A percentile compares a stretch with the other conserved stretches of the same genome.
phyloP scores from a whole-genome alignment of 2,329 filamentous ascomycete genomes.

The Trichoderma simmonsii region DNA sequence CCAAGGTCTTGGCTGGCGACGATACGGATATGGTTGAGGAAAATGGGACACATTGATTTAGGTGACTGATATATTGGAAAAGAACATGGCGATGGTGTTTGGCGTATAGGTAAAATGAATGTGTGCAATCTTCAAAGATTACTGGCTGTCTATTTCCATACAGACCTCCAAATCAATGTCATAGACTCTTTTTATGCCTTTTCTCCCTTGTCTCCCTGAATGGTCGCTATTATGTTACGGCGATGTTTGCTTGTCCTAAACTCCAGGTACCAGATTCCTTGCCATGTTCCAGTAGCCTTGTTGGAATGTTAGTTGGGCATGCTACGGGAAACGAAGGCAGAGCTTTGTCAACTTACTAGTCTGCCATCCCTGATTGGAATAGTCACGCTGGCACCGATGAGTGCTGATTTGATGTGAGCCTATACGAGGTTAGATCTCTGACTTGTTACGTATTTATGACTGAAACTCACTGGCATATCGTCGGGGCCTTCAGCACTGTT shows the following conservation, averaged over 20 bases:
- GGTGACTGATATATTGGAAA: constrained; percentile 25
- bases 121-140: background rate
- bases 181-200: constrained; percentile 40
- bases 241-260: constrained; percentile 75
- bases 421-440: constrained; percentile 30
- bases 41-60: constrained; percentile 35
- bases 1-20: constrained; percentile 62
- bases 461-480: constrained; percentile 75
- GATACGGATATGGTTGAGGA: constrained; percentile 61
- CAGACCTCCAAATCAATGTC: constrained; percentile 5
- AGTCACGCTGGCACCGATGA: constrained; percentile 84
- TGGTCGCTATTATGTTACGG: constrained; percentile 84
- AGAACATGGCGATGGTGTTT: constrained; percentile 37
- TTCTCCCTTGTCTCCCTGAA: constrained; percentile 92
- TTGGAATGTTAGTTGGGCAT: background rate
- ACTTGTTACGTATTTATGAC: background rate
- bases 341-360: constrained; percentile 48
- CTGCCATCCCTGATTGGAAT: constrained; percentile 87
- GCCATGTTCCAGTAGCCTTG: constrained; percentile 67
- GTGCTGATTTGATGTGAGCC: constrained; percentile 89
- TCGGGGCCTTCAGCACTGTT: constrained; percentile 75
- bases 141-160: constrained; percentile 1
- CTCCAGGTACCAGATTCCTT: constrained; percentile 92
- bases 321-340: background rate
- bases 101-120: constrained; percentile 28